Percentiles rank a stretch among this genome's conserved stretches.
phyloP scores from a whole-genome alignment of 2,329 filamentous ascomycete species.

The Metarhizium sp. region DNA sequence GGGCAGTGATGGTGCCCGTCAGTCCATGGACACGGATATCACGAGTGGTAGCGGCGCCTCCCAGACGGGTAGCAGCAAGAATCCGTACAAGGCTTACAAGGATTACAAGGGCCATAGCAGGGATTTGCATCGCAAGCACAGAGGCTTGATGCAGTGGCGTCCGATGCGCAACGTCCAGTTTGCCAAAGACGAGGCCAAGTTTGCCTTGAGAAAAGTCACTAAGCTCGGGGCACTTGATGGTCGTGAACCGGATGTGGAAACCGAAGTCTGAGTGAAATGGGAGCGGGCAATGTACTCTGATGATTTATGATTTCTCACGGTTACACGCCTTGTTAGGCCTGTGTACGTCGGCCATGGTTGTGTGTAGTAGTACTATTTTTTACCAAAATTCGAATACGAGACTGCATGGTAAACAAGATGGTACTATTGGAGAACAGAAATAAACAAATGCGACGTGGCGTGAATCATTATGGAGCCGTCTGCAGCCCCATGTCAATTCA shows the following conservation, averaged over 20 bases:
- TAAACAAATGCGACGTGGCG: too few species aligned
- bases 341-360: too few species aligned
- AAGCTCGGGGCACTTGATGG: conserved; percentile 71
- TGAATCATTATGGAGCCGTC: too few species aligned
- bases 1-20: conserved; percentile 16
- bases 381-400: not conserved
- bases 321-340: not conserved
- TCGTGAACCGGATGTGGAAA: conserved; percentile 81
- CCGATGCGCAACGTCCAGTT: conserved; percentile 80
- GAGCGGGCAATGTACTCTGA: not conserved
- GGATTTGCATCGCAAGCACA: conserved; percentile 73
- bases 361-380: too few species aligned
- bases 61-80: conserved; percentile 30
- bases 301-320: not conserved
- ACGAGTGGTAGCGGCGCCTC: conserved; percentile 23
- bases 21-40: conserved; percentile 31
- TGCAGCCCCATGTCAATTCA: too few species aligned
- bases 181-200: conserved; percentile 78
- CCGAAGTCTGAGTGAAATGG: conserved; percentile 43
- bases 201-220: conserved; percentile 65
- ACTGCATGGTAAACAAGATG: not conserved
- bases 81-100: conserved; percentile 48
- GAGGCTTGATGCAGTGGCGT: conserved; percentile 92
- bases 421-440: too few species aligned
- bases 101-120: conserved; percentile 60